Percentiles rank a stretch among this genome's conserved stretches.
phyloP scores from a whole-genome alignment of 2,329 filamentous ascomycete species.

The Microdochium paspali region DNA sequence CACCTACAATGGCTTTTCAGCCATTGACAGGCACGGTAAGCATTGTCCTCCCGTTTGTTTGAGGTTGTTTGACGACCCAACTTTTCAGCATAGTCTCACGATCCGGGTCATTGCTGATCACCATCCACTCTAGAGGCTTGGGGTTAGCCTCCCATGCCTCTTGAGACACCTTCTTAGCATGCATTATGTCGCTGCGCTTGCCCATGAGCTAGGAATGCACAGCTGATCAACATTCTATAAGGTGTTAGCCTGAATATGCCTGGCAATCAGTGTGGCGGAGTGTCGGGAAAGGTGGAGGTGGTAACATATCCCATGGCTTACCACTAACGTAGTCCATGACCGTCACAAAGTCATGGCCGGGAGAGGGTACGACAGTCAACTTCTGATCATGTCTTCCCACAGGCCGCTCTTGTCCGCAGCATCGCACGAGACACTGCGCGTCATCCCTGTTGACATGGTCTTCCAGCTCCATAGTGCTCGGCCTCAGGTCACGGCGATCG shows the following conservation, averaged over 20 bases:
- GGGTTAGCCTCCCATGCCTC: not conserved
- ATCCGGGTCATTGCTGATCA: not conserved
- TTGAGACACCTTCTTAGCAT: not conserved
- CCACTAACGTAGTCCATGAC: slow-evolving; percentile 14
- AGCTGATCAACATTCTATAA: slow-evolving; percentile 7
- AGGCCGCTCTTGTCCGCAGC: slow-evolving; percentile 14
- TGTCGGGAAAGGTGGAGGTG: no score
- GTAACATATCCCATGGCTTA: slow-evolving; percentile 4
- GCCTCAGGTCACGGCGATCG: not conserved
- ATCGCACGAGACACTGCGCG: slow-evolving; percentile 12
- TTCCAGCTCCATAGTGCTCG: not conserved
- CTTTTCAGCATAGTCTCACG: not conserved
- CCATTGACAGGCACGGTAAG: not conserved
- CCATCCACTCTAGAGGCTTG: not conserved
- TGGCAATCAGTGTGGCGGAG: not conserved
- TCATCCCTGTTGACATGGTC: slow-evolving; percentile 5
- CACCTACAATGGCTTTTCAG: no score
- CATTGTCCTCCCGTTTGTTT: not conserved
- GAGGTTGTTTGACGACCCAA: not conserved
- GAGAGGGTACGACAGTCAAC: slow-evolving; percentile 12
- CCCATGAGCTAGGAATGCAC: slow-evolving; percentile 15
- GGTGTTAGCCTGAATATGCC: not conserved
- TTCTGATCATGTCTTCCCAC: slow-evolving; percentile 9
- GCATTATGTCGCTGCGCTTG: not conserved
- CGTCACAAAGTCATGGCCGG: slow-evolving; percentile 13